Evolutionary conservation across 176 grass and related monocot species (phyloP).

Genomic region (Musa beccarii): DNA sequence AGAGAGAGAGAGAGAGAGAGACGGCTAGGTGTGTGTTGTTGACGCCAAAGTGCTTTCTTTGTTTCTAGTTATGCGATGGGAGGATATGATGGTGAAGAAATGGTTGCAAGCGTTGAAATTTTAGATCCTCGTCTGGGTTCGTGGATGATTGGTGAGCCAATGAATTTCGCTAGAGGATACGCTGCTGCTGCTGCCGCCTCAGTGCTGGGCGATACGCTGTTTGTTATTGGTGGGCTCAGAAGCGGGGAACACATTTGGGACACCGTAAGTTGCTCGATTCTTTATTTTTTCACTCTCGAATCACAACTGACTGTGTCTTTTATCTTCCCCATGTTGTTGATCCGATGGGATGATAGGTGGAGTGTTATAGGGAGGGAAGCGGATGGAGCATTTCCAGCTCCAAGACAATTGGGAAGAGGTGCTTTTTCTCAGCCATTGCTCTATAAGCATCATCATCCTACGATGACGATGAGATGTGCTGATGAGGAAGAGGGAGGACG

Average conservation of each 20-base stretch:
- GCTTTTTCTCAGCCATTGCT: constrained; percentile 45
- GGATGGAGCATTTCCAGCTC: constrained; percentile 38
- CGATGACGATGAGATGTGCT: too few species aligned
- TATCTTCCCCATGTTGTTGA: too few species aligned
- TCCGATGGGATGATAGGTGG: constrained; percentile 31
- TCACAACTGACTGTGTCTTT: too few species aligned
- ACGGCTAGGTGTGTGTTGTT: background rate
- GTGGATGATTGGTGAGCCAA: constrained; percentile 44
- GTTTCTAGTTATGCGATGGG: constrained; percentile 53
- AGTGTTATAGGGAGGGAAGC: constrained; percentile 44
- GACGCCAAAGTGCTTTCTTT: background rate
- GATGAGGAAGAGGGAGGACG: background rate
- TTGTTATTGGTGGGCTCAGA: constrained; percentile 42
- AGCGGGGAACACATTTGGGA: constrained; percentile 24
- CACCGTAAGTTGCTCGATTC: constrained; percentile 29
- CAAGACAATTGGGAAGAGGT: constrained; percentile 41
- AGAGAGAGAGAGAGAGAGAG: too few species aligned
- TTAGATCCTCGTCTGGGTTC: constrained; percentile 50
- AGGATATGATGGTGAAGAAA: constrained; percentile 41
- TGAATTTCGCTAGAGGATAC: constrained; percentile 50
- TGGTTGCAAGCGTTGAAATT: constrained; percentile 49
- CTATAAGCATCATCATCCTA: constrained; percentile 11
- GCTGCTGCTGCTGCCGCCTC: constrained; percentile 35
- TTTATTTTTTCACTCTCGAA: background rate
- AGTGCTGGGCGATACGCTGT: constrained; percentile 34